These are phyloP conservation scores for Sapria himalayana DNA, from an alignment of 345 rosid species.

Conservation along the genomic window DNA sequence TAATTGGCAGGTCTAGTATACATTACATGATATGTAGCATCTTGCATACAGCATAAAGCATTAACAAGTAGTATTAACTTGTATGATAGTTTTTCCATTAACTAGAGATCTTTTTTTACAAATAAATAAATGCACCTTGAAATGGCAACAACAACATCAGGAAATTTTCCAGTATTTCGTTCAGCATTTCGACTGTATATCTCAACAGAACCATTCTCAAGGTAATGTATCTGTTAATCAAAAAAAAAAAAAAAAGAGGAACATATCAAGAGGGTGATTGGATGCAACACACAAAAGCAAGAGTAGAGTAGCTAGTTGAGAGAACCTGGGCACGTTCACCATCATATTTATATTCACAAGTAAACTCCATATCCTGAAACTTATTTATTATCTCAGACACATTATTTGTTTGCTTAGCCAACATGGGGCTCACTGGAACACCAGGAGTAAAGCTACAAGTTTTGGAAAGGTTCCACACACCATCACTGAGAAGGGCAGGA, in stretches of 20 bases:
- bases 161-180: conserved; percentile 74
- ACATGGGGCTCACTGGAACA: conserved; percentile 90
- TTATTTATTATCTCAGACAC: conserved; percentile 63
- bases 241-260: background rate
- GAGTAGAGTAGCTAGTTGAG: conserved; percentile 2
- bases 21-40: no score
- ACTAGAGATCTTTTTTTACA: background rate
- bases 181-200: conserved; percentile 93
- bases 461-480: conserved; percentile 75
- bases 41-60: no score
- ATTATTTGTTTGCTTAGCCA: conserved; percentile 79
- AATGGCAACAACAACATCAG: conserved; percentile 57
- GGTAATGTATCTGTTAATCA: conserved; percentile 53
- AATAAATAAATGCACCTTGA: conserved; percentile 30
- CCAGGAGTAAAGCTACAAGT: conserved; percentile 55
- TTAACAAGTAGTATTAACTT: no score
- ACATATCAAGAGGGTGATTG: background rate
- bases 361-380: conserved; percentile 58
- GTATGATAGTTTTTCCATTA: no score
- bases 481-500: conserved; percentile 54
- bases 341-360: conserved; percentile 90
- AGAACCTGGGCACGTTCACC: conserved; percentile 97
- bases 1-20: no score
- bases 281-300: conserved; percentile 1
- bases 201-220: conserved; percentile 78